Base-by-base conservation (phyloP, 805 yeast genomes). In the Wickerhamomyces subpelliculosus region DNA sequence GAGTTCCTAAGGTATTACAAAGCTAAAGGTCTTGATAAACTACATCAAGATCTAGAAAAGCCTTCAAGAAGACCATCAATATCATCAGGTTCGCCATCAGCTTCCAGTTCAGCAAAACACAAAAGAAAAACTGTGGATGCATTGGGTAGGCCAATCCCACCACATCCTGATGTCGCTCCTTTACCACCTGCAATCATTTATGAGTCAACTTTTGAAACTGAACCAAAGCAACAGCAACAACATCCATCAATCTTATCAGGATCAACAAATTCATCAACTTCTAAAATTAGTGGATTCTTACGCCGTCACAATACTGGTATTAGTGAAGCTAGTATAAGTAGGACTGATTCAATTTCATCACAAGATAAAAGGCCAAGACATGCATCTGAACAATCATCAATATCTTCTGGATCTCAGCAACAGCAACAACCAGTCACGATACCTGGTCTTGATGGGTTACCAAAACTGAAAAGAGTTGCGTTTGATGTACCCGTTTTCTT, bases 401-500 rank as follows among this genome's bases (percentile, higher is more conserved):
- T 38, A 12, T 38, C 41, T 43, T 43, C 8, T 14, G 41, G 7
- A 7, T 19, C 22, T 8, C 40, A 7, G 20, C 42, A 12, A 30
- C 24, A 16, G 28, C 38, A 49, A 47, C 51, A 21, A 27, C 54
- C 44, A 8, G 39, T 40, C 5, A 36, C 42, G 21, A 56, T 58
- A 10, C 74, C 74, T 2, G 74, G 74, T 0, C 43, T 68, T 32
- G 70, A 65, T 34, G 40, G 72, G 26, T 32, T 67, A 1, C 61
- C 61, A 36, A 52, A 57, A 7, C 43, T 85, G 54, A 73, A 75
- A 44, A 69, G 85, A 46, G 95, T 87, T 5, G 70, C 81, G 0
- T 89, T 89, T 62, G 86, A 88, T 3, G 67, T 83, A 5, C 83
- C 83, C 26, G 81, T 85, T 13, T 78, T 86, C 51, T 74, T 72